Evolutionary conservation across 305 asterid genomes (phyloP).

Genomic region (Solanum aculeatissimum): DNA sequence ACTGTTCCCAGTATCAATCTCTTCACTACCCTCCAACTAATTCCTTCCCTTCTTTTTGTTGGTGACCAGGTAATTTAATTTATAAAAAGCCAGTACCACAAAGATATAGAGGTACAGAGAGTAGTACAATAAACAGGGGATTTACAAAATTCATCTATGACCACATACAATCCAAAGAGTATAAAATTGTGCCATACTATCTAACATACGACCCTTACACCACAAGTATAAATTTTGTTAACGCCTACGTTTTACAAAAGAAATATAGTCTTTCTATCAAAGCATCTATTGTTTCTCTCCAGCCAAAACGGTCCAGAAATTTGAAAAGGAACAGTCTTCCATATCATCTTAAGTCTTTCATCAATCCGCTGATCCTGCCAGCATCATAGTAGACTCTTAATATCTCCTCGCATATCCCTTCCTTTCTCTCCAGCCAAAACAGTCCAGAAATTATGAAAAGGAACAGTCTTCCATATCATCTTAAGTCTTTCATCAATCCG

Average conservation of each 20-base stretch:
- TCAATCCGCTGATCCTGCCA: neutral
- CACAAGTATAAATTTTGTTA: neutral
- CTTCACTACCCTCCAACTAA: neutral
- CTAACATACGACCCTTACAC: neutral
- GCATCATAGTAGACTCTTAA: neutral
- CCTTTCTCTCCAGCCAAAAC: neutral
- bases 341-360: neutral
- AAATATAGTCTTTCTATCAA: neutral
- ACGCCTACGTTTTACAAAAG: neutral
- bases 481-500: neutral
- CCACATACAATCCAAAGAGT: neutral
- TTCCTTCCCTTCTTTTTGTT: neutral
- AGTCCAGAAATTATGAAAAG: neutral
- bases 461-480: neutral
- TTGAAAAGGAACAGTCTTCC: neutral
- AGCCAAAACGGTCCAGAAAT: neutral
- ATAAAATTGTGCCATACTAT: neutral
- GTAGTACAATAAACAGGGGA: neutral
- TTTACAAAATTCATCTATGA: neutral
- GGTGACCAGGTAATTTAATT: neutral
- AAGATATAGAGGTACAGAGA: neutral
- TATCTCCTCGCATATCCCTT: neutral
- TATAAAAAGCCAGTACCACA: neutral
- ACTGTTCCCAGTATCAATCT: neutral
- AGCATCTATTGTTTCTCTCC: neutral